These are phyloP conservation scores for Trichophyton schoenleinii DNA, from an alignment of 2,329 filamentous ascomycete genomes.

Conservation along the genomic window DNA sequence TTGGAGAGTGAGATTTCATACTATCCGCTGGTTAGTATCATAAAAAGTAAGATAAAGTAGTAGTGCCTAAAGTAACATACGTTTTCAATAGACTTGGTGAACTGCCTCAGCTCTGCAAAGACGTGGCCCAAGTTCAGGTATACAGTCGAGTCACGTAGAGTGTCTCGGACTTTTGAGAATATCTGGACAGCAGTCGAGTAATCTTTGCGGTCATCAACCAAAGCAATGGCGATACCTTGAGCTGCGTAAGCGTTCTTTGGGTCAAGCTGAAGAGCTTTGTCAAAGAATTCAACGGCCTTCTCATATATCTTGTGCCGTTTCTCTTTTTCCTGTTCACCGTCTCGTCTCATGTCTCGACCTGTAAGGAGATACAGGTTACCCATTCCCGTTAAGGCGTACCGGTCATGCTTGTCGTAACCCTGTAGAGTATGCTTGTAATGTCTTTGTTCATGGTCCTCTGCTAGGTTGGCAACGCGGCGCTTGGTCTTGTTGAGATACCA, in stretches of 20 bases:
- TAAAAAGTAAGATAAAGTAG: background rate
- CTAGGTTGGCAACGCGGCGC: conserved; percentile 66
- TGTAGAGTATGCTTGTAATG: conserved; percentile 96
- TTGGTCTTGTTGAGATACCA: conserved; percentile 90
- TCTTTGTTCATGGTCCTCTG: conserved; percentile 80
- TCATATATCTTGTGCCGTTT: conserved; percentile 78
- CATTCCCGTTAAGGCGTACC: conserved; percentile 95
- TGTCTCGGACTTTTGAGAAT: conserved; percentile 81
- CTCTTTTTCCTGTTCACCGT: conserved; percentile 79
- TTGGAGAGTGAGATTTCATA: conserved; percentile 78
- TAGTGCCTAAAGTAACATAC: conserved; percentile 22
- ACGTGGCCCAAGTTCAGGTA: conserved; percentile 90
- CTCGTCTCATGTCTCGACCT: conserved; percentile 86
- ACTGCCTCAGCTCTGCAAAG: conserved; percentile 82
- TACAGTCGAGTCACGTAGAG: conserved; percentile 74
- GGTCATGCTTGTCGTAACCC: conserved; percentile 90
- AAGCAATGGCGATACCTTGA: conserved; percentile 85
- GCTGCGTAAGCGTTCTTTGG: conserved; percentile 91
- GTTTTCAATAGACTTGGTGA: conserved; percentile 77
- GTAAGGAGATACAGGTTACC: conserved; percentile 83
- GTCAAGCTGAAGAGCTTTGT: conserved; percentile 91
- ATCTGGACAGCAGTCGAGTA: conserved; percentile 69
- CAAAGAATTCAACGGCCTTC: conserved; percentile 94
- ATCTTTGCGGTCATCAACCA: conserved; percentile 91
- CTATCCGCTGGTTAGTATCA: conserved; percentile 26